A percentile compares a stretch with the other conserved stretches of the same genome.
phyloP scores from a whole-genome alignment of 495 filamentous ascomycete genomes.

The Neurospora sp. region DNA sequence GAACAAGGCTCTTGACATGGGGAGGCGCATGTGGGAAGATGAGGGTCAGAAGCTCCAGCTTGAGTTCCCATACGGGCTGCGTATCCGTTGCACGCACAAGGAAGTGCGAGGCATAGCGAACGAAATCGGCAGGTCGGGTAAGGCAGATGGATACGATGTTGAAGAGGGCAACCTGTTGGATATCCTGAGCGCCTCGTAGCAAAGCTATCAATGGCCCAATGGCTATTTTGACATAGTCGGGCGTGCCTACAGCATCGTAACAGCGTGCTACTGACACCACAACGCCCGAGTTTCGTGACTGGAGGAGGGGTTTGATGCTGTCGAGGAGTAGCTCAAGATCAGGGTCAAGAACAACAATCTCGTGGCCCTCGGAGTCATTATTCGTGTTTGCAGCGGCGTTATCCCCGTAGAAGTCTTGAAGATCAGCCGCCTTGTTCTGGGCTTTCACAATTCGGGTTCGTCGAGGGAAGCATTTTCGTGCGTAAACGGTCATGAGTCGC shows the following conservation, averaged over 20 bases:
- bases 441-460: slow-evolving; percentile 44
- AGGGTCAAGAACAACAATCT: slow-evolving; percentile 57
- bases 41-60: slow-evolving; percentile 80
- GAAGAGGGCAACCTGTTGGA: slow-evolving; percentile 78
- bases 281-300: slow-evolving; percentile 86
- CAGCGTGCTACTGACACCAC: slow-evolving; percentile 78
- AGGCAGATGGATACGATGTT: slow-evolving; percentile 89
- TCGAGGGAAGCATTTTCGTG: slow-evolving; percentile 78
- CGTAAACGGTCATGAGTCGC: slow-evolving; percentile 71
- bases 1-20: slow-evolving; percentile 71
- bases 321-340: slow-evolving; percentile 78
- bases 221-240: slow-evolving; percentile 56
- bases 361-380: slow-evolving; percentile 35
- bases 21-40: slow-evolving; percentile 73
- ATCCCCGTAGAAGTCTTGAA: slow-evolving; percentile 69
- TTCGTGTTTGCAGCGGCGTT: slow-evolving; percentile 23
- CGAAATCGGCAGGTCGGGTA: slow-evolving; percentile 60
- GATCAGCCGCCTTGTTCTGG: slow-evolving; percentile 27
- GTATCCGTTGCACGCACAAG: slow-evolving; percentile 72
- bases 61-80: slow-evolving; percentile 77
- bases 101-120: slow-evolving; percentile 77
- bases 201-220: slow-evolving; percentile 80
- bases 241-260: slow-evolving; percentile 72
- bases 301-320: slow-evolving; percentile 70
- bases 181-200: slow-evolving; percentile 72